Base-by-base conservation (phyloP, 345 rosid genomes). In the Trapa bicornis region DNA sequence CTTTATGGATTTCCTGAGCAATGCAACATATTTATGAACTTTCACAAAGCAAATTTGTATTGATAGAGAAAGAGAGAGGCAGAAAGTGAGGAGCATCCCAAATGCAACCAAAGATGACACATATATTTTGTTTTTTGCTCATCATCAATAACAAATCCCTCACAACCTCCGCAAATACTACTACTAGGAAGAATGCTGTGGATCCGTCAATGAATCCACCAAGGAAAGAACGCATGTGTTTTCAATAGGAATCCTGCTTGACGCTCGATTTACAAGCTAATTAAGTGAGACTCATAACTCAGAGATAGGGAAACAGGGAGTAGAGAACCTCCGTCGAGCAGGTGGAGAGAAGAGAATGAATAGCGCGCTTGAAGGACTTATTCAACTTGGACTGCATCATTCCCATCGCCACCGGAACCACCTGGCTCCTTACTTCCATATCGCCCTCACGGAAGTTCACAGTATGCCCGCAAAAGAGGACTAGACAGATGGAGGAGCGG, bases 291-390 rank as follows among this genome's bases (percentile, higher is more conserved):
- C 29, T 22, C 29, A 45, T 37, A 47, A 61, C 43, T 41, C 43
- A 33, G 47, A 12, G 67, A 64, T 48, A 54, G 63, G 29, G 29
- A 22, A 22, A 22, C 29, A 37, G 63, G 22, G 47, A 53, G 47
- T 37, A 37, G 37, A 63, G 29, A 1, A 72, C 71, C 71, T 72
- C 67, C 54, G 35, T 62, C 67, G 75, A 61, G 48, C 61, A 48
- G 63, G 71, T 52, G 52, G 66, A 58, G 75, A 72, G 71, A 63
- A 72, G 71, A 50, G 67, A 67, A 62, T 54, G 66, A 35, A 72
- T 61, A 63, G 75, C 75, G 43, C 67, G 67, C 62, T 50, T 61
- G 70, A 72, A 72, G 35, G 63, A 67, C 43, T 5, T 72, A 62
- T 72, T 68, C 75, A 72, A 39, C 29, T n/a, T 61, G 39, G 75